Base-by-base conservation (phyloP, 1,284 basidiomycete genomes). In the Bondarzewia mesenterica region DNA sequence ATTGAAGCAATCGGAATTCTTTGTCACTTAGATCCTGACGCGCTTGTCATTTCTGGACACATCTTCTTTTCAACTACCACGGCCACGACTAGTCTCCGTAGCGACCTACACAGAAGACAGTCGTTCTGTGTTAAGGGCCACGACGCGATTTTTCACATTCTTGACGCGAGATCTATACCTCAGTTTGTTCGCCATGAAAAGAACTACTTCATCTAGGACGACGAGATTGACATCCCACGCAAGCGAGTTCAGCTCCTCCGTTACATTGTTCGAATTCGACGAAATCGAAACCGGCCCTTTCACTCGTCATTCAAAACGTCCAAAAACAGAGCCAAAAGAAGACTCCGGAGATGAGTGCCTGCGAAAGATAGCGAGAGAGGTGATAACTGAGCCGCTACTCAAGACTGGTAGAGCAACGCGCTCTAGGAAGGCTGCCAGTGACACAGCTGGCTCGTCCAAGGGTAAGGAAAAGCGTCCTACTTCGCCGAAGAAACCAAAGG, bases 211-310 rank as follows among this genome's bases (percentile, higher is more conserved):
- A 40, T 23, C 45, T 12, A 38, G n/a, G 14, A 12, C 36, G 8
- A 7, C 27, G 6, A 20, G 16, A n/a, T 25, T 47, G 37, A 47
- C 39, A 6, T 45, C 52, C 25, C 48, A 45, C 18, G n/a, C 64
- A 14, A 77, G 77, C 51, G 63, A 68, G 36, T 70, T 71, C 51
- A 56, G 72, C 45, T 42, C 63, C 2, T 64, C 68, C 15, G 75
- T 78, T 12, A 75, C 70, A n/a, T 59, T 79, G 1, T 73, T 65
- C 52, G 67, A 70, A 50, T 50, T 60, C 14, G 53, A 45, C 21
- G 46, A 46, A 4, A 18, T 37, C n/a, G 44, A 43, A 4, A 12
- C 39, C 15, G 41, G 27, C 5, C 32, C 35, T 44, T 7, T 40
- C 22, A 32, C 10, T 14, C 44, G 46, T 15, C 48, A 36, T 21